Conservation (phyloP, 2,329 filamentous ascomycete species). For the Aspergillus neoniger region DNA sequence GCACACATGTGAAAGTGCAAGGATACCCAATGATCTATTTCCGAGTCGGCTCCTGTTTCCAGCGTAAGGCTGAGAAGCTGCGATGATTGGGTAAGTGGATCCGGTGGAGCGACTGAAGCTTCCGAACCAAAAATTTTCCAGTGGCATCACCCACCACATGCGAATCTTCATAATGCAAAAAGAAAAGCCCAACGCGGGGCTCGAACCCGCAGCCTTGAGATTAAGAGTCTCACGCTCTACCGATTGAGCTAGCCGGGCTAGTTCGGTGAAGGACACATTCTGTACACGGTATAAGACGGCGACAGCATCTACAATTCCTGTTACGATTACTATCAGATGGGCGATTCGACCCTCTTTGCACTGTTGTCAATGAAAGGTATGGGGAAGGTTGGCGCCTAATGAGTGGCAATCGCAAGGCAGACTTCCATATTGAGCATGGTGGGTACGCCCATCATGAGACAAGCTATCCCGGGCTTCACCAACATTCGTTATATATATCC, state of each 20-base stretch:
- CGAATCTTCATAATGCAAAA: conserved; percentile 15
- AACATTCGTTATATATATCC: neutral
- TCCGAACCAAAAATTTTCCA: neutral
- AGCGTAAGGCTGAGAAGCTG: neutral
- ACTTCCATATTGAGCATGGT: neutral
- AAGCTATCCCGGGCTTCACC: neutral
- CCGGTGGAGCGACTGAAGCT: neutral
- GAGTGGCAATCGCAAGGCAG: neutral
- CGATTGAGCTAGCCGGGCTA: conserved; percentile 54
- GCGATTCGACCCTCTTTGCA: neutral
- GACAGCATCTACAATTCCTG: neutral
- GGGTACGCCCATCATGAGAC: neutral
- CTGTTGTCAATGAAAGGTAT: neutral
- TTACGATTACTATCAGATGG: neutral
- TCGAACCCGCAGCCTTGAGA: conserved; percentile 46
- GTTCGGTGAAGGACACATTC: conserved; percentile 2
- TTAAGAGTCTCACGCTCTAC: conserved; percentile 54
- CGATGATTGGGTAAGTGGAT: neutral
- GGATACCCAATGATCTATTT: too few species aligned
- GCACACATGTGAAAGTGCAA: too few species aligned
- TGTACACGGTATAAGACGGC: neutral
- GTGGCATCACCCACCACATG: neutral
- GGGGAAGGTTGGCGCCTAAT: neutral
- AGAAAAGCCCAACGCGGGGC: conserved; percentile 43
- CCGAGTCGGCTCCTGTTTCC: neutral